Conservation (phyloP, 768 basidiomycete genomes). For the Lactarius vividus region DNA sequence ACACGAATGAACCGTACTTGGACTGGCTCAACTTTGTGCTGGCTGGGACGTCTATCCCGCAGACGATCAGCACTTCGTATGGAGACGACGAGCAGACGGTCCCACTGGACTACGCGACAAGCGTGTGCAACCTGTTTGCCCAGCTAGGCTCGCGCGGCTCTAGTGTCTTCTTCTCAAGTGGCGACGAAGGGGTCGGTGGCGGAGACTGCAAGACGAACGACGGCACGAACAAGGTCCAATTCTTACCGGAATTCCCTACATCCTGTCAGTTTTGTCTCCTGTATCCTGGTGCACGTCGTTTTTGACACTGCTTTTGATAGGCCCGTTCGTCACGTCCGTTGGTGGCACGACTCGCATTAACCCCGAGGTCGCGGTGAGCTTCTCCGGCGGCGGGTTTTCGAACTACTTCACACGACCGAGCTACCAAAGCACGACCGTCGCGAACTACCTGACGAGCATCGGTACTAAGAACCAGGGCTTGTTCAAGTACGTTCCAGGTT, state of each 20-base stretch:
- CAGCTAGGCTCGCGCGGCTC: conserved; percentile 59
- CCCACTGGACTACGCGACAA: conserved; percentile 56
- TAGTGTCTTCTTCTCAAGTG: conserved; percentile 61
- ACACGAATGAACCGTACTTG: conserved; percentile 63
- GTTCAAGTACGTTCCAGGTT: conserved; percentile 46
- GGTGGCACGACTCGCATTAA: conserved; percentile 56
- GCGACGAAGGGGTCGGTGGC: conserved; percentile 61
- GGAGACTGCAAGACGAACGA: conserved; percentile 49
- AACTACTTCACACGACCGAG: conserved; percentile 35
- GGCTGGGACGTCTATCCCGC: conserved; percentile 46
- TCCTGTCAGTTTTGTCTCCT: conserved; percentile 35
- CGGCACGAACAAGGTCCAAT: conserved; percentile 33
- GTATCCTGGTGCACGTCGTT: no score
- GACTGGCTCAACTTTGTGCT: conserved; percentile 61
- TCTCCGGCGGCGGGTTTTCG: conserved; percentile 73
- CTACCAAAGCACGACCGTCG: conserved; percentile 35
- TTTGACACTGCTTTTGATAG: conserved; percentile 10
- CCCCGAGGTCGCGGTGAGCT: conserved; percentile 57
- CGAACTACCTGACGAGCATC: conserved; percentile 36
- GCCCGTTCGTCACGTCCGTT: conserved; percentile 64
- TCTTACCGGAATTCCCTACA: conserved; percentile 40
- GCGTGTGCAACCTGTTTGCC: conserved; percentile 60
- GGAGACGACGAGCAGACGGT: conserved; percentile 58
- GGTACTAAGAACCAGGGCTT: conserved; percentile 48
- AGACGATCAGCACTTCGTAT: conserved; percentile 61